These are phyloP conservation scores for Gossypium mustelinum DNA, from an alignment of 345 rosid species.

Conservation along the genomic window DNA sequence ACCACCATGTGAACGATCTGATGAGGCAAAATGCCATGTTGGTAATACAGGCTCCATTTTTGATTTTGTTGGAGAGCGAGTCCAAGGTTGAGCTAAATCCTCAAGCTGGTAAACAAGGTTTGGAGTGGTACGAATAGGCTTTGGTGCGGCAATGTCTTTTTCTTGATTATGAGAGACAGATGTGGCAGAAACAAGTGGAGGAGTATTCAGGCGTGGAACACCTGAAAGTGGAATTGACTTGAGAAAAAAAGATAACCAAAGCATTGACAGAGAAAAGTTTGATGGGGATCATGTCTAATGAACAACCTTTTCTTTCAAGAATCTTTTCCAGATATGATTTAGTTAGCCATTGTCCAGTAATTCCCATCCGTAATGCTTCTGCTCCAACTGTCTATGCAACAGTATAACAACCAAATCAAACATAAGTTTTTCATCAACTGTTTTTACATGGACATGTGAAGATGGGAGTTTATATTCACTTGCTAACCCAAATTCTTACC, in stretches of 20 bases:
- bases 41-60: constrained; percentile 87
- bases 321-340: constrained; percentile 94
- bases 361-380: constrained; percentile 76
- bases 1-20: constrained; percentile 50
- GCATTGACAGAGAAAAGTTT: constrained; percentile 1
- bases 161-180: constrained; percentile 52
- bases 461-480: not conserved
- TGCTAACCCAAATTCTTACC: not conserved
- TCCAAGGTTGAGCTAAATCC: constrained; percentile 98
- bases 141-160: constrained; percentile 73
- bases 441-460: not conserved
- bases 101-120: constrained; percentile 71
- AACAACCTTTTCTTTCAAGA: constrained; percentile 84
- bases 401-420: constrained; percentile 21
- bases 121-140: constrained; percentile 84
- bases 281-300: constrained; percentile 17
- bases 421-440: constrained; percentile 6
- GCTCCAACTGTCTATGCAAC: constrained; percentile 81
- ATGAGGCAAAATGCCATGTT: constrained; percentile 30
- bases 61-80: constrained; percentile 97
- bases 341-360: constrained; percentile 88
- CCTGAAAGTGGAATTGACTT: constrained; percentile 51
- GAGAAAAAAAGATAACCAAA: constrained; percentile 17
- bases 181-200: constrained; percentile 62
- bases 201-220: constrained; percentile 93